These are phyloP conservation scores for Wickerhamomyces pijperi DNA, from an alignment of 805 yeast genomes.

Conservation along the genomic window DNA sequence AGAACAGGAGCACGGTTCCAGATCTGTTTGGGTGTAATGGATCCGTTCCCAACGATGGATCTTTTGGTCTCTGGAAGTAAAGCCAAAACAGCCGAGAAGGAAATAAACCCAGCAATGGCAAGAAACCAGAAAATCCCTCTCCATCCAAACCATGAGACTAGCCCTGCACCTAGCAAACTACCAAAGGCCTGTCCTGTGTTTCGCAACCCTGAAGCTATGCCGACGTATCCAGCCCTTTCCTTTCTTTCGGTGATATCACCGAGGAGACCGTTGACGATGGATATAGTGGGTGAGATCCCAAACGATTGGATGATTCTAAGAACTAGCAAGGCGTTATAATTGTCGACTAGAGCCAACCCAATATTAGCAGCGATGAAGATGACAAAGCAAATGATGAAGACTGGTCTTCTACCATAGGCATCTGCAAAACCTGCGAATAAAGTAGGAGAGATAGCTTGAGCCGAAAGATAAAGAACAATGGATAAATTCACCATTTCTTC, in stretches of 20 bases:
- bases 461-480: constrained; percentile 62
- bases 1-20: not conserved
- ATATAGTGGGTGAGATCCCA: constrained; percentile 66
- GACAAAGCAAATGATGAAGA: constrained; percentile 40
- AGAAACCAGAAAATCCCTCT: constrained; percentile 41
- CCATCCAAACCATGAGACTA: constrained; percentile 32
- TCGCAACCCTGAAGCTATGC: constrained; percentile 52
- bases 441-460: constrained; percentile 72
- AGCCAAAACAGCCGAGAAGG: not conserved
- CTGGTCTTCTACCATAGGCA: constrained; percentile 59
- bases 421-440: constrained; percentile 63
- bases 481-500: constrained; percentile 55
- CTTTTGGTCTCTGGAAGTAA: not conserved
- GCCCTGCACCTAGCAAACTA: constrained; percentile 46
- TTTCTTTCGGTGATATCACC: constrained; percentile 61
- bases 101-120: not conserved
- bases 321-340: too few species aligned
- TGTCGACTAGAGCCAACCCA: too few species aligned
- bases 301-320: constrained; percentile 69
- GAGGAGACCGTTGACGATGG: constrained; percentile 57
- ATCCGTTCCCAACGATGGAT: not conserved
- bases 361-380: constrained; percentile 51
- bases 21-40: not conserved
- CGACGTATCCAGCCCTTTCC: constrained; percentile 63
- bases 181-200: constrained; percentile 71